Evolutionary conservation across 805 yeast genomes (phyloP).

Genomic region (Monosporozyma solicola): DNA sequence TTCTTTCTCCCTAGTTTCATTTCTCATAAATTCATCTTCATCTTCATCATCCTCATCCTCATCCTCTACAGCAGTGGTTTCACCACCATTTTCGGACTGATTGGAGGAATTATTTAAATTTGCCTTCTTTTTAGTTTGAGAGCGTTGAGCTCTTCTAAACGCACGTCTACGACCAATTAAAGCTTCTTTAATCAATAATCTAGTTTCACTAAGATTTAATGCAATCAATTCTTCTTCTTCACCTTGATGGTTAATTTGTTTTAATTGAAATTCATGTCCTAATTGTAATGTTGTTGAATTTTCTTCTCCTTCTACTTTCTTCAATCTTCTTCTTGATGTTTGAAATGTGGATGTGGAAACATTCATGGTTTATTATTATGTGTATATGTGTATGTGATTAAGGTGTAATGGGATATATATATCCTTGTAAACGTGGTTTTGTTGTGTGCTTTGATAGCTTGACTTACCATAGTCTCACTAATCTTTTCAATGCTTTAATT

Average conservation of each 20-base stretch:
- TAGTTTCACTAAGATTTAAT: slow-evolving; percentile 79
- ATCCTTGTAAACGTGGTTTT: too few relatives aligned
- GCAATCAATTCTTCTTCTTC: slow-evolving; percentile 70
- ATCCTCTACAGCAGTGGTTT: slow-evolving; percentile 4
- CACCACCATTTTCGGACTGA: slow-evolving; percentile 18
- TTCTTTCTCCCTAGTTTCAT: slow-evolving; percentile 40
- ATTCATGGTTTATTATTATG: slow-evolving; percentile 46
- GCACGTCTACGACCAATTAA: slow-evolving; percentile 61
- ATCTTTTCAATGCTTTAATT: too few relatives aligned
- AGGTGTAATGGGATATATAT: too few relatives aligned
- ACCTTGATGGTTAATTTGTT: slow-evolving; percentile 76
- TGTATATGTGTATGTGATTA: neutral
- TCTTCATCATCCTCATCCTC: slow-evolving; percentile 21
- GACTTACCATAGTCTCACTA: too few relatives aligned
- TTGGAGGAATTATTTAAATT: slow-evolving; percentile 14
- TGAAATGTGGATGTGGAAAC: slow-evolving; percentile 84
- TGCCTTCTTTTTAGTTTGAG: slow-evolving; percentile 5
- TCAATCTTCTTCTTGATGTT: slow-evolving; percentile 64
- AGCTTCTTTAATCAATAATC: slow-evolving; percentile 85
- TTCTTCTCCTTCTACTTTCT: slow-evolving; percentile 76
- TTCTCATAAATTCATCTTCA: slow-evolving; percentile 33
- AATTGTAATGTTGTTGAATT: slow-evolving; percentile 80
- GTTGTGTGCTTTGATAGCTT: neutral
- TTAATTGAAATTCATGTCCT: slow-evolving; percentile 86
- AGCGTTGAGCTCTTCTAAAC: slow-evolving; percentile 33